Evolutionary conservation across 192 early-diverging fungal genomes (phyloP), one percentile per base, ranked within the genome.

Genomic region (Mortierella hygrophila): DNA sequence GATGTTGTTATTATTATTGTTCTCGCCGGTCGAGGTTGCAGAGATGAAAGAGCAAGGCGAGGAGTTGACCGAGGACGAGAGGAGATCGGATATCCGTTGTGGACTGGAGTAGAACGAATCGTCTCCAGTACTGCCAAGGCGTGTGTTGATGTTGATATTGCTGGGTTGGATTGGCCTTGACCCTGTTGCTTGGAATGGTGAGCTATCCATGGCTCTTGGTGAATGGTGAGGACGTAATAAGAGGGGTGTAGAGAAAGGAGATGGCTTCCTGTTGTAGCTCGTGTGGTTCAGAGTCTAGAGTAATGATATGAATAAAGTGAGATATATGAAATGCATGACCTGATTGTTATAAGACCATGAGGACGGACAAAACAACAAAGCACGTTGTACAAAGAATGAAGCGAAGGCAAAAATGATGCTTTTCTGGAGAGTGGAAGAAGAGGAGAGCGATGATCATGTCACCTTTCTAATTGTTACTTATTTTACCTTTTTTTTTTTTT

Each of bases 41-140:
- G 83, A 85, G 26, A 80, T 76, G 40, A 85, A 85, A 0, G 78
- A 85, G 29, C 83, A 80, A 18, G 78, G 78, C 9, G 83, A 85
- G n/a, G 83, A 85, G 23, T 49, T 72, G 57, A 23, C 42, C 0
- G 78, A 85, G n/a, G 83, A 77, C 42, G 69, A 79, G 46, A 79
- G 76, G 55, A 76, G 72, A 1, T 46, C 54, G 20, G 69, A 46
- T 46, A 41, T 72, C 71, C 44, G 80, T 2, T 70, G 54, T 18
- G 68, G 52, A 46, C 60, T 68, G 11, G 60, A 65, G 29, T 63
- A 63, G 60, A 29, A 65, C 3, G 29, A 32, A 9, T 65, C 11
- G 26, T 10, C 3, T 18, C 38, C 60, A 46, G 46, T 41, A 13
- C 6, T 11, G 29, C 54, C 18, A 38, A 40, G 26, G 42, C 8